Evolutionary conservation across 169 alveolate species (phyloP).

Genomic region (Eimeria praecox): DNA sequence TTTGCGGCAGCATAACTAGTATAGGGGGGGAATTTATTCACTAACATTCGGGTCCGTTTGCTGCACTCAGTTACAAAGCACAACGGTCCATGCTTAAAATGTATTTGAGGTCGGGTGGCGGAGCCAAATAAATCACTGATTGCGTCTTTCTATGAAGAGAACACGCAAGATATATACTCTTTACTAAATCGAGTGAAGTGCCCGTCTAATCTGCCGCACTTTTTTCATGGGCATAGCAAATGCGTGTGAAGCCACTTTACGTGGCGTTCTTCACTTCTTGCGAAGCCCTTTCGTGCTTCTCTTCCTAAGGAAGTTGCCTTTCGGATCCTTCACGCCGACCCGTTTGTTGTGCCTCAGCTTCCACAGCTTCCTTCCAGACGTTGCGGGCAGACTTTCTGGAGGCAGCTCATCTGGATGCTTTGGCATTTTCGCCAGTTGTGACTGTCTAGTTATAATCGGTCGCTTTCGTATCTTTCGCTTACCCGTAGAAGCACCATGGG

Average conservation of each 20-base stretch:
- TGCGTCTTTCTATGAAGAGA: not conserved
- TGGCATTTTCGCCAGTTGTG: constrained; percentile 84
- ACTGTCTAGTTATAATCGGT: constrained; percentile 60
- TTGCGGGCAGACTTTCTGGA: constrained; percentile 85
- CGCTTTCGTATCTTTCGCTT: constrained; percentile 33
- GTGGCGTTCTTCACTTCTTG: constrained; percentile 11
- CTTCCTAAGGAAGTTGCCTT: constrained; percentile 74
- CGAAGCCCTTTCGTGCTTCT: constrained; percentile 63
- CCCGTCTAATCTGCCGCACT: not conserved
- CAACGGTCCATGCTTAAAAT: not conserved
- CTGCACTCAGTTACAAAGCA: not conserved
- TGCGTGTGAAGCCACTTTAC: not conserved
- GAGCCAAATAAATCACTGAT: not conserved
- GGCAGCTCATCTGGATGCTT: constrained; percentile 74
- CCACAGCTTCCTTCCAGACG: constrained; percentile 86
- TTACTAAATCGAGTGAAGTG: not conserved
- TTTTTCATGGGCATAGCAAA: not conserved
- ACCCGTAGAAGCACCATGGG: constrained; percentile 28
- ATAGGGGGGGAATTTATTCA: not conserved
- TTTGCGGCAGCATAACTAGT: not conserved
- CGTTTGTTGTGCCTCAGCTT: constrained; percentile 84
- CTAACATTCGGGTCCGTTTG: not conserved
- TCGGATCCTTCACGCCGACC: constrained; percentile 38
- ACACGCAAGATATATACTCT: not conserved
- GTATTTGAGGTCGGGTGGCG: not conserved